Conservation (phyloP, 768 basidiomycete genomes). For the Lentinula raphanica region DNA sequence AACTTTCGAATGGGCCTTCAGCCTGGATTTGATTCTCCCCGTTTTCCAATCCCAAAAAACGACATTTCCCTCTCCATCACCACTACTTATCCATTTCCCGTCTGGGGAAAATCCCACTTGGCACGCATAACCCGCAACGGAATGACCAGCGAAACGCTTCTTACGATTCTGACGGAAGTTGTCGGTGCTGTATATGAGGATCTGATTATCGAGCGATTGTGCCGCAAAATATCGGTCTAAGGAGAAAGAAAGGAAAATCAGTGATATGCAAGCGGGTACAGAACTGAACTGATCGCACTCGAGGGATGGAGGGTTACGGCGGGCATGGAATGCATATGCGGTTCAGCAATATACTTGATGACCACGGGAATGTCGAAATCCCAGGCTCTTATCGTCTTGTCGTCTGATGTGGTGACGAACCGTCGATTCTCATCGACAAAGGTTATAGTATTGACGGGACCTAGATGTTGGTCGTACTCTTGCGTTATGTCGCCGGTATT, state of each 20-base stretch:
- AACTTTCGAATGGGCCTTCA: constrained; percentile 91
- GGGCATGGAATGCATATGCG: constrained; percentile 99
- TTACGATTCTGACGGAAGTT: constrained; percentile 98
- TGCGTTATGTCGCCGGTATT: constrained; percentile 93
- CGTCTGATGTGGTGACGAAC: constrained; percentile 97
- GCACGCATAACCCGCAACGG: constrained; percentile 95
- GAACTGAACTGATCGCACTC: constrained; percentile 51
- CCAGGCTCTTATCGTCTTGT: constrained; percentile 99
- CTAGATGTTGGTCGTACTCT: constrained; percentile 98
- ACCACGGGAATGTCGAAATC: constrained; percentile 99
- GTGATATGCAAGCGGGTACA: constrained; percentile 6
- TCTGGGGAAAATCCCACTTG: constrained; percentile 97
- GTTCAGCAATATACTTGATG: constrained; percentile 99
- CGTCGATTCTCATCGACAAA: constrained; percentile 98
- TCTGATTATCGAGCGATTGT: constrained; percentile 97
- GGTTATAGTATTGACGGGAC: constrained; percentile 97
- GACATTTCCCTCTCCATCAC: constrained; percentile 90
- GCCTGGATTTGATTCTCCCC: constrained; percentile 86
- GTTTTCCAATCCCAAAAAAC: constrained; percentile 99
- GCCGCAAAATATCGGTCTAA: constrained; percentile 94
- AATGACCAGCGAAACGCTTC: constrained; percentile 96
- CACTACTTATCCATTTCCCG: constrained; percentile 96
- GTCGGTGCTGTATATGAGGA: constrained; percentile 94
- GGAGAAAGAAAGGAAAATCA: constrained; percentile 9
- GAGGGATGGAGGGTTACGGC: constrained; percentile 94